Percentiles rank a stretch among this genome's conserved stretches.
Evolutionary conservation across 2,329 filamentous ascomycete genomes (phyloP).

Genomic region (Akanthomyces uredinophilus): DNA sequence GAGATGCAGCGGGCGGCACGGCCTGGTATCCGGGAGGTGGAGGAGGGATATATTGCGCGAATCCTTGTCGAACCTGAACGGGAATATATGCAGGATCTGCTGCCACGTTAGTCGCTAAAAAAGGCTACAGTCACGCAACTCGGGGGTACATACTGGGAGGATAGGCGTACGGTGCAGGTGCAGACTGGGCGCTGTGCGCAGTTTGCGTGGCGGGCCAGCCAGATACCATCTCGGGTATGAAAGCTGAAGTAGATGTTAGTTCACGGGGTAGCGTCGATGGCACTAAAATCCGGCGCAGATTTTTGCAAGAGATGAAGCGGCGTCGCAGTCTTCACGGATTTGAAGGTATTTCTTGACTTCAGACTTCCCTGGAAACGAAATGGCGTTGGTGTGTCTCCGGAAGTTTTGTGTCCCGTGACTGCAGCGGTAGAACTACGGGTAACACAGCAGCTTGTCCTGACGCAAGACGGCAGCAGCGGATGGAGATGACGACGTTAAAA

Average conservation of each 20-base stretch:
- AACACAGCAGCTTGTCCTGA: not conserved
- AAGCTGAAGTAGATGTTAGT: slow-evolving; percentile 17
- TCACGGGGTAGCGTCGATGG: not conserved
- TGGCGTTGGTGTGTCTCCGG: not conserved
- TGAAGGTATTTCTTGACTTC: no score
- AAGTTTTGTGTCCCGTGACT: slow-evolving; percentile 13
- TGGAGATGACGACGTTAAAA: not conserved
- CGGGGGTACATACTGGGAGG: slow-evolving; percentile 31
- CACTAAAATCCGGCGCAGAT: not conserved
- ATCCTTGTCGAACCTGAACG: slow-evolving; percentile 57
- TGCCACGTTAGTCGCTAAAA: slow-evolving; percentile 20
- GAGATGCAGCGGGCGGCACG: slow-evolving; percentile 20
- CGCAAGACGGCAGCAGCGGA: not conserved
- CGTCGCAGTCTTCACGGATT: not conserved
- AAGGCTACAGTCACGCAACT: not conserved
- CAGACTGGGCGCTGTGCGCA: slow-evolving; percentile 36
- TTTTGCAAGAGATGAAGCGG: no score
- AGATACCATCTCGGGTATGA: slow-evolving; percentile 29
- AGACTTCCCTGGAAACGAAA: not conserved
- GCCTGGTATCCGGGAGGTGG: slow-evolving; percentile 27
- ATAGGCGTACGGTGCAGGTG: slow-evolving; percentile 34
- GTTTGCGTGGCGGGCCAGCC: slow-evolving; percentile 33
- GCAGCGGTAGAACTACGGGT: slow-evolving; percentile 6
- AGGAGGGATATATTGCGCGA: slow-evolving; percentile 41
- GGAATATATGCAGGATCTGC: slow-evolving; percentile 54